Evolutionary conservation across 768 basidiomycete species (phyloP).

Genomic region (Tulasnella sp.): DNA sequence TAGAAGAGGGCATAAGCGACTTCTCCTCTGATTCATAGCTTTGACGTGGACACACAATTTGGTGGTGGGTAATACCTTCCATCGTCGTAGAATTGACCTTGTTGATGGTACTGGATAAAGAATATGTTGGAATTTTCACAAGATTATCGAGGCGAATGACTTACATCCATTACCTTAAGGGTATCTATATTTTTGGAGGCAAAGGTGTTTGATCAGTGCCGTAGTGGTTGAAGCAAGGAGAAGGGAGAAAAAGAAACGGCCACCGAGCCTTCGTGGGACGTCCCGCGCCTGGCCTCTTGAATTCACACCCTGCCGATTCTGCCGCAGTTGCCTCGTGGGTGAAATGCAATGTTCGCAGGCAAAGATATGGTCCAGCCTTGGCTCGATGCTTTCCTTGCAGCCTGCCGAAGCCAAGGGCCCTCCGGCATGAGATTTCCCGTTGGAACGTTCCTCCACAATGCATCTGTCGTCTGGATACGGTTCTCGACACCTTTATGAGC

Average conservation of each 20-base stretch:
- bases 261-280: not conserved
- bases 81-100: slow-evolving; percentile 19
- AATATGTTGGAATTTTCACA: not conserved
- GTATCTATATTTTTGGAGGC: not conserved
- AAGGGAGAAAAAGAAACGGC: not conserved
- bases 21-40: not conserved
- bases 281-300: not conserved
- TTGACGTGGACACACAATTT: not conserved
- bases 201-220: not conserved
- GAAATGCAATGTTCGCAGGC: not conserved
- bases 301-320: not conserved
- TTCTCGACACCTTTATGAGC: not conserved
- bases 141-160: not conserved
- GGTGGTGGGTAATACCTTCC: slow-evolving; percentile 17
- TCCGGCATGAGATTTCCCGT: not conserved
- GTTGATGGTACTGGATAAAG: not conserved
- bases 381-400: not conserved
- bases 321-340: slow-evolving; percentile 5
- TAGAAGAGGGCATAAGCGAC: not conserved
- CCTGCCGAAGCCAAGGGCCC: not conserved
- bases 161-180: not conserved
- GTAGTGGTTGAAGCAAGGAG: not conserved
- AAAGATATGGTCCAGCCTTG: not conserved
- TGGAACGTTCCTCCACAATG: not conserved
- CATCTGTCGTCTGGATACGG: not conserved